Evolutionary conservation across 78 protist genomes (phyloP), one percentile per base, ranked within the genome.

Genomic region (Neovahlkampfia damariscottae): DNA sequence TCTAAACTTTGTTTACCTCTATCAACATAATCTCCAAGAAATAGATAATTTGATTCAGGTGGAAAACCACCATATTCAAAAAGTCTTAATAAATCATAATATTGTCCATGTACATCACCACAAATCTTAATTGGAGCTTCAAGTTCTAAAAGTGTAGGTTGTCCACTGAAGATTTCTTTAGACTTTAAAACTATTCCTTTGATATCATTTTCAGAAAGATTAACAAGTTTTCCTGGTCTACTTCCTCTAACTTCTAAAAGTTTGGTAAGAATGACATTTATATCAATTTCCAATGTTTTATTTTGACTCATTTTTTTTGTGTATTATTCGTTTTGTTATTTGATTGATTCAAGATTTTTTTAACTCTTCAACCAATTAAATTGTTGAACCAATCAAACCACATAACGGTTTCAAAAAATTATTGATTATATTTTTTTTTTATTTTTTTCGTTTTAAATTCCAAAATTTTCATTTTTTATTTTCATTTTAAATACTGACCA

Each of bases 11-110:
- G 94, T 84, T 91, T 89, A 19, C 99, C 99, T 34, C 99, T 91
- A 40, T 98, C 99, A 30, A 96, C 99, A 78, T 96, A 96, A 77
- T 97, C 99, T 0, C 99, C 99, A 30, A 98, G 93, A 87, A 98
- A 98, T 30, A 98, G 90, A 74, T 98, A 98, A 81, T 96, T 96
- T 0, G 97, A 38, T n/a, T 95, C 98, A 28, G 99, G 99, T 8
- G 99, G 99, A 72, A 96, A 96, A 41, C 98, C 98, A 34, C 99
- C 98, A 75, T 93, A 85, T 66, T 96, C 99, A 69, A 98, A 98
- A 5, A 98, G 84, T 6, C 99, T 86, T 67, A 98, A 85, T 34
- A 98, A 84, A 75, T 98, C 99, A 41, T 81, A 94, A 78, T 92
- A 98, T 79, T 98, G 99, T 10, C 99, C 99, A 77, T 98, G 70